Base-by-base conservation (phyloP, 78 protist species). In the Chrysochromulina parva region DNA sequence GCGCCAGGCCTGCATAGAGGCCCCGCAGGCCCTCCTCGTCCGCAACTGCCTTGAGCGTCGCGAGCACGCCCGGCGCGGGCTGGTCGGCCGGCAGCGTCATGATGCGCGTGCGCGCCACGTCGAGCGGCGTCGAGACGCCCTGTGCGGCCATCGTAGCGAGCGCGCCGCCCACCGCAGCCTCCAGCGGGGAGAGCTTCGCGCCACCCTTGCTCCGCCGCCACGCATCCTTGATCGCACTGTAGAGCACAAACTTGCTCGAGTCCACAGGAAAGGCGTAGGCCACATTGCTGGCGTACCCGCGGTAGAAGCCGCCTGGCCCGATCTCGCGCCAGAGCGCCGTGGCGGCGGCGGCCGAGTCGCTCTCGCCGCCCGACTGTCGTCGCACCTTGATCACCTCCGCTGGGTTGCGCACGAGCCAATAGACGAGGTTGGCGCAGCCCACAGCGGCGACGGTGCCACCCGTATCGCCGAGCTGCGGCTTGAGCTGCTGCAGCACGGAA, bases 81-180 rank as follows among this genome's bases (percentile, higher is more conserved):
- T 19, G 0, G 38, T 38, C 38, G 38, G 38, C 38, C 38, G 38
- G 38, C 38, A 38, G 38, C 28, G 86, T 53, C 90, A 93, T 94
- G 65, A 93, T 59, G 66, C 96, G 92, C 19, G 93, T 78, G 85
- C 92, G 91, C 17, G 74, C 95, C 20, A 94, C 96, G 50, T 94
- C 96, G 13, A 94, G 94, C 11, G 96, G 96, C 11, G 96, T 94
- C 20, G 95, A 84, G 47, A 93, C 17, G 7, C 89, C 91, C 10
- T 91, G 95, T 5, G 95, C 88, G 2, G 65, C 11, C 69, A 86
- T 92, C 6, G 95, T 94, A 20, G 93, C 71, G 57, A 74, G 1
- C 19, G 91, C 78, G 50, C 96, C 96, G 65, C 92, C 89, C 17
- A 62, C 22, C 2, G 96, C 65, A 4, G 57, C 22, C 50, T 91